Percentiles rank a stretch among this genome's conserved stretches.
These are phyloP conservation scores for Coemansia sp. DNA, from an alignment of 192 early-diverging fungal genomes.

Conservation along the genomic window DNA sequence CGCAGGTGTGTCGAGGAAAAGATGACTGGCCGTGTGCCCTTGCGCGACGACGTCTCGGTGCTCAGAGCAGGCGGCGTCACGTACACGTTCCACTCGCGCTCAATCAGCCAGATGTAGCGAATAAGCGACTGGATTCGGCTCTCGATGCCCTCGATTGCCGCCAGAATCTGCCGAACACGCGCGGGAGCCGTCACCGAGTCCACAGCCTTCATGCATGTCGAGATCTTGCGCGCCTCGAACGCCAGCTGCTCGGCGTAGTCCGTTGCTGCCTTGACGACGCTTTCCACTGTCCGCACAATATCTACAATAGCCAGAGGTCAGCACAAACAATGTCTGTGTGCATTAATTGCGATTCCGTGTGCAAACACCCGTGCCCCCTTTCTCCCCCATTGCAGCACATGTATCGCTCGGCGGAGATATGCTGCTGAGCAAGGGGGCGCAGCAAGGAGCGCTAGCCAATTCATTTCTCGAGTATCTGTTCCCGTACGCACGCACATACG, in stretches of 20 bases:
- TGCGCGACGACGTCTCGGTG: conserved; percentile 2
- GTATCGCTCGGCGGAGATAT: background rate
- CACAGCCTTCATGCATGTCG: conserved; percentile 28
- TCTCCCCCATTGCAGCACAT: background rate
- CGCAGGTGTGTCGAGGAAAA: conserved; percentile 31
- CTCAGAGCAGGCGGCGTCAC: conserved; percentile 9
- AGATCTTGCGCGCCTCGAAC: conserved; percentile 34
- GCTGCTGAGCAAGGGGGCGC: background rate
- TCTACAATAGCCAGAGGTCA: conserved; percentile 20
- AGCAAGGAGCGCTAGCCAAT: background rate
- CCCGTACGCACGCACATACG: background rate
- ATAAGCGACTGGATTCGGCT: conserved; percentile 42
- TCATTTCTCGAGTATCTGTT: background rate
- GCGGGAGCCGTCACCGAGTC: conserved; percentile 24
- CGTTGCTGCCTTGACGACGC: conserved; percentile 24
- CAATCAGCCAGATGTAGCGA: conserved; percentile 48
- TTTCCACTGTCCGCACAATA: conserved; percentile 29
- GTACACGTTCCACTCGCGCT: conserved; percentile 46
- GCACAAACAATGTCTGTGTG: conserved; percentile 4
- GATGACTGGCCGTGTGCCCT: conserved; percentile 1
- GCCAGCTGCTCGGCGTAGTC: conserved; percentile 43
- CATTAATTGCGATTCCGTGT: conserved; percentile 20
- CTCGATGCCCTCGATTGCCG: conserved; percentile 37
- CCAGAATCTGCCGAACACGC: conserved; percentile 37
- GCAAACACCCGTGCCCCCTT: background rate